A percentile compares a stretch with the other conserved stretches of the same genome.
phyloP scores from a whole-genome alignment of 306 rosid genomes.

The barrel medic (Medicago truncatula) region MtrunA17r5.0-ANR NC_053046.1:27348501-27349000 shows the following conservation, averaged over 20 bases:
- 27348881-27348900: slow-evolving; percentile 93
- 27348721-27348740: slow-evolving; percentile 68
- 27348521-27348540: too few relatives aligned
- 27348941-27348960: slow-evolving; percentile 77
- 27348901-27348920: slow-evolving; percentile 62
- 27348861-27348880: slow-evolving; percentile 72
- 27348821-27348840: slow-evolving; percentile 80
- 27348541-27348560: too few relatives aligned
- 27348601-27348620: background rate
- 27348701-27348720: slow-evolving; percentile 76
- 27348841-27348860: slow-evolving; percentile 68
- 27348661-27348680: slow-evolving; percentile 59
- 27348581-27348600: background rate
- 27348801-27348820: slow-evolving; percentile 83
- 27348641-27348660: slow-evolving; percentile 34
- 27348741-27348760: slow-evolving; percentile 82
- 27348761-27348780: slow-evolving; percentile 88
- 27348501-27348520: too few relatives aligned
- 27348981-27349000: slow-evolving; percentile 64
- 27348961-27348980: slow-evolving; percentile 56
- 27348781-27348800: slow-evolving; percentile 78
- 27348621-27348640: slow-evolving; percentile 2
- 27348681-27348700: slow-evolving; percentile 85
- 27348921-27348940: slow-evolving; percentile 55
- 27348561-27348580: too few relatives aligned